Percentiles rank a stretch among this genome's conserved stretches.
phyloP scores from a whole-genome alignment of 2,329 filamentous ascomycete species.

The Dactylellina drechsleri region DNA sequence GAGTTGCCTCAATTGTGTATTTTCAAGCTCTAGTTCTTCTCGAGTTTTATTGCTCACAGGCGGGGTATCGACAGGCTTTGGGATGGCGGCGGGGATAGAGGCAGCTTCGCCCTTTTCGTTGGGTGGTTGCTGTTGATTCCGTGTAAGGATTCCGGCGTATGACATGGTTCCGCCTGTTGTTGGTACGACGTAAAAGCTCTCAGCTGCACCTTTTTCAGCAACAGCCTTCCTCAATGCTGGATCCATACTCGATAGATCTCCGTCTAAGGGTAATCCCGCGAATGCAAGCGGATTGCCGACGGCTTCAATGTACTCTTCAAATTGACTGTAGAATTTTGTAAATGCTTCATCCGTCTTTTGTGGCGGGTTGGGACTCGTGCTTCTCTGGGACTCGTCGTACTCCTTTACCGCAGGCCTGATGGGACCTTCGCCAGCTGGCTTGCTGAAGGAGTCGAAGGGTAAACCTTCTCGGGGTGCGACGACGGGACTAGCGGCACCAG shows the following conservation, averaged over 20 bases:
- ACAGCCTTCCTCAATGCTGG: slow-evolving; percentile 52
- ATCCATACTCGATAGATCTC: slow-evolving; percentile 54
- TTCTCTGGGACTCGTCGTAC: slow-evolving; percentile 36
- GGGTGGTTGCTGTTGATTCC: slow-evolving; percentile 62
- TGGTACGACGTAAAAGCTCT: slow-evolving; percentile 94
- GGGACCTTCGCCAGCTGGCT: slow-evolving; percentile 37
- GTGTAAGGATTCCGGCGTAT: slow-evolving; percentile 85
- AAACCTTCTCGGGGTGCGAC: slow-evolving; percentile 42
- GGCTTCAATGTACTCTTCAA: slow-evolving; percentile 84
- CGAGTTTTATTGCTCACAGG: slow-evolving; percentile 69
- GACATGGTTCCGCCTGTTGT: slow-evolving; percentile 89
- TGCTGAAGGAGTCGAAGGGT: slow-evolving; percentile 38
- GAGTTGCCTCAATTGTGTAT: slow-evolving; percentile 82
- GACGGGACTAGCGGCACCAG: slow-evolving; percentile 42
- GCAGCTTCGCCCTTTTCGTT: slow-evolving; percentile 49
- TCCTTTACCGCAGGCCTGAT: slow-evolving; percentile 49
- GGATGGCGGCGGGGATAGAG: slow-evolving; percentile 46
- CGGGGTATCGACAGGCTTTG: slow-evolving; percentile 34
- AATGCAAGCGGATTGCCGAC: slow-evolving; percentile 83
- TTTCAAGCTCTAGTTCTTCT: slow-evolving; percentile 90
- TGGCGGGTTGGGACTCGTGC: slow-evolving; percentile 41
- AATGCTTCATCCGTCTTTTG: slow-evolving; percentile 76
- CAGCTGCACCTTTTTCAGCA: slow-evolving; percentile 64
- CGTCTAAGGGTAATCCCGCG: slow-evolving; percentile 80
- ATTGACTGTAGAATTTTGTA: slow-evolving; percentile 88